Evolutionary conservation across 2,329 filamentous ascomycete genomes (phyloP), one percentile per base, ranked within the genome.

Genomic region (Aspergillus sclerotialis): DNA sequence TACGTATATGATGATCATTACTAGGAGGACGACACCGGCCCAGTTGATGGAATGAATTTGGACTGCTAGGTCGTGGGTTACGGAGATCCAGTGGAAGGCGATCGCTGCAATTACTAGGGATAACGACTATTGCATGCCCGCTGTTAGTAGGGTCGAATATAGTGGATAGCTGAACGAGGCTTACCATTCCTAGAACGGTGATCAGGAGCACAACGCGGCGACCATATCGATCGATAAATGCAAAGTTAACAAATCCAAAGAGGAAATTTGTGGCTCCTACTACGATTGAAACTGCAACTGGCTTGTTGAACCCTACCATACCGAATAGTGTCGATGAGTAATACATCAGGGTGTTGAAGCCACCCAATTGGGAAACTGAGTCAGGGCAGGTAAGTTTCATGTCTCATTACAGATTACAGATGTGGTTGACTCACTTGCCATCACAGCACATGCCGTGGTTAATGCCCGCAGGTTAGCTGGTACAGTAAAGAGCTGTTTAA

Each of bases 241-340:
- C 47, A 1, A 71, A 50, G 30, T 70, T 70, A 29, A 70, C 53
- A 35, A 61, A 56, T 0, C 65, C 69, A 37, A 73, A 69, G 35
- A 73, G 43, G 40, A 70, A 73, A 40, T 51, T 53, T 1, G 48
- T 52, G 4, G 37, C 48, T 2, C 43, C 46, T 4, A 52, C 47
- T 13, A 70, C 46, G 13, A 70, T 73, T 36, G 35, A 68, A 14
- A 74, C 69, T 1, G 66, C 67, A 0, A 65, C 61, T 0, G 70
- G 65, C 33, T 73, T 68, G 12, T 56, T 50, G 47, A 74, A 73
- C 1, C 69, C 68, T 16, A 72, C 68, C 3, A 73, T 61, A 1
- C 57, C 53, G 39, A 69, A 69, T 2, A 69, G 49, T 0, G 61
- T 67, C 0, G 61, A 51, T 3, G 55, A 58, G 36, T 67, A 68